These are phyloP conservation scores for Paraphaeosphaeria minitans DNA, from an alignment of 2,329 filamentous ascomycete species.

Conservation along the genomic window DNA sequence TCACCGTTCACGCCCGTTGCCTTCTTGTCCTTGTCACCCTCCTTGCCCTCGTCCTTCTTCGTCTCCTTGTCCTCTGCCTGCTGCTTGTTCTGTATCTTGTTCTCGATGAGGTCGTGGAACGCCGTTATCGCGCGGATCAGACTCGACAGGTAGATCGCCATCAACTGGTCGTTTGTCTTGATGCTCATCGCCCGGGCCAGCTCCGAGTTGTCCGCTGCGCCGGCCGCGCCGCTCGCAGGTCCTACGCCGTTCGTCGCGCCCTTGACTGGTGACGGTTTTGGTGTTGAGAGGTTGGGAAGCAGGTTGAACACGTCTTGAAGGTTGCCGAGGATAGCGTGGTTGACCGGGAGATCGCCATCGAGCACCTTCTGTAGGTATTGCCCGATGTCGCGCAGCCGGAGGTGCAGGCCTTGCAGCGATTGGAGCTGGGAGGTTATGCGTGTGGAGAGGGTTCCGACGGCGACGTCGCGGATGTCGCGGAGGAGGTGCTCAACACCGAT, in stretches of 20 bases:
- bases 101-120: slow-evolving; percentile 99
- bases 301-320: slow-evolving; percentile 99
- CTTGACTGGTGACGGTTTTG: slow-evolving; percentile 63
- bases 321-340: slow-evolving; percentile 95
- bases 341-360: slow-evolving; percentile 88
- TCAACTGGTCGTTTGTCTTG: slow-evolving; percentile 99
- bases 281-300: slow-evolving; percentile 90
- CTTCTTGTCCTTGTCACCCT: slow-evolving; percentile 70
- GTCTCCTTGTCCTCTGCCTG: slow-evolving; percentile 93
- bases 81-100: slow-evolving; percentile 99
- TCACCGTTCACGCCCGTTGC: slow-evolving; percentile 59
- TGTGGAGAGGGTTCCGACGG: slow-evolving; percentile 93
- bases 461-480: slow-evolving; percentile 96
- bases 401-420: slow-evolving; percentile 92
- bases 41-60: slow-evolving; percentile 63
- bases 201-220: slow-evolving; percentile 72
- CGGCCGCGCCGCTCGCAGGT: slow-evolving; percentile 52
- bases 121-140: slow-evolving; percentile 97
- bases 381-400: slow-evolving; percentile 92
- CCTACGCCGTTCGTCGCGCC: slow-evolving; percentile 56
- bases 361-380: slow-evolving; percentile 95
- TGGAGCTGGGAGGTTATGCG: slow-evolving; percentile 97
- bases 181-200: slow-evolving; percentile 95
- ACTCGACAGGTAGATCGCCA: slow-evolving; percentile 97
- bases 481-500: slow-evolving; percentile 98